These are phyloP conservation scores for Raffaelea albimanens DNA, from an alignment of 2,329 filamentous ascomycete genomes.

Conservation along the genomic window DNA sequence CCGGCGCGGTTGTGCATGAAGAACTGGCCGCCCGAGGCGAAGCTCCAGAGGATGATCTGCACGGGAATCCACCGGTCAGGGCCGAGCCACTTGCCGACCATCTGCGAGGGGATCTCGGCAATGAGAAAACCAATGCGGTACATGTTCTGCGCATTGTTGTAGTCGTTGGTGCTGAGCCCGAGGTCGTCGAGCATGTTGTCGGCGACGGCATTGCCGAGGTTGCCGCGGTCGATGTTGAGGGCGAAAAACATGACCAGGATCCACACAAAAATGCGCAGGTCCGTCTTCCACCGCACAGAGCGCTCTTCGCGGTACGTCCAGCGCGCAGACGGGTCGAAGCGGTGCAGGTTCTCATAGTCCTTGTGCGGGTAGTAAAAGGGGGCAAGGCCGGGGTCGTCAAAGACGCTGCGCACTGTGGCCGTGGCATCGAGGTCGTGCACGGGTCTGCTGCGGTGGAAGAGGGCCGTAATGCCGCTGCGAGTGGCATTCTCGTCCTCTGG, in stretches of 20 bases:
- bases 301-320: conserved; percentile 28
- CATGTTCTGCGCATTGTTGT: conserved; percentile 44
- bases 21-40: conserved; percentile 1
- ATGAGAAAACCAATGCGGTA: conserved; percentile 41
- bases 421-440: not conserved
- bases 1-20: conserved; percentile 2
- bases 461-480: not conserved
- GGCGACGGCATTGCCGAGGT: conserved; percentile 23
- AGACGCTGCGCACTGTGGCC: conserved; percentile 7
- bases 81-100: conserved; percentile 46
- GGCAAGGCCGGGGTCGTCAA: conserved; percentile 2
- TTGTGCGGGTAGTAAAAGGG: conserved; percentile 3
- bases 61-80: conserved; percentile 46
- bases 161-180: conserved; percentile 29
- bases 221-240: conserved; percentile 24
- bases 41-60: conserved; percentile 17
- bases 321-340: conserved; percentile 41
- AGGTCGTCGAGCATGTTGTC: conserved; percentile 20
- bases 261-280: conserved; percentile 26
- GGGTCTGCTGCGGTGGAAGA: not conserved
- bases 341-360: conserved; percentile 42
- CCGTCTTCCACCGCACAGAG: conserved; percentile 28
- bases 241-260: conserved; percentile 24
- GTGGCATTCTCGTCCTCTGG: not conserved
- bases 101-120: conserved; percentile 51